Evolutionary conservation across 345 rosid genomes (phyloP), one percentile per base, ranked within the genome.

Genomic region (Turritis glabra): DNA sequence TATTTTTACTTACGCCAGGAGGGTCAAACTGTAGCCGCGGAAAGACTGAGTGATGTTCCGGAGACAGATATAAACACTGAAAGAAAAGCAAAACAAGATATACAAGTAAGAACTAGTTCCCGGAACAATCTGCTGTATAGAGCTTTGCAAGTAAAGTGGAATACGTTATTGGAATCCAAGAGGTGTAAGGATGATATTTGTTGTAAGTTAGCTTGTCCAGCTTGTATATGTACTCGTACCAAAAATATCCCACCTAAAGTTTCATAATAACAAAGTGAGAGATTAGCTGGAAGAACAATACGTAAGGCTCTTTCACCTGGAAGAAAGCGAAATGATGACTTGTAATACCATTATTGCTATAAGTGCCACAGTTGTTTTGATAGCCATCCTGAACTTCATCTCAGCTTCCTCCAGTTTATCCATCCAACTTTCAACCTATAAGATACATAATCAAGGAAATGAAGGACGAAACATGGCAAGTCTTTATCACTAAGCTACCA

Each of bases 141-240:
- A 79, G 64, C 25, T 55, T 56, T 72, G 59, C 13, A 32, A 56
- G 54, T 53, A n/a, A 54, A 67, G 37, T 73, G 67, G 32, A 92
- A 10, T 88, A 95, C 99, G 99, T 92, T 64, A 95, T 89, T 35
- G 99, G 99, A 79, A 95, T 95, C 99, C 99, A 95, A 4, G 99
- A 95, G 57, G 97, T 95, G 74, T 92, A 95, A 55, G 99, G 99
- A 81, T 95, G 99, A 80, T 82, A 95, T 77, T 92, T 95, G 82
- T 95, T 95, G 89, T 95, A 95, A 29, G 94, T 81, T 62, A 83
- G 35, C 84, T 92, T 95, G 85, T 95, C 99, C 87, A 95, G 65
- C 90, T 83, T 95, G 96, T 87, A 95, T 63, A 95, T 81, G 73
- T 90, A 78, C 86, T 92, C 97, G 2, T 63, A 84, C 99, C 99